phyloP scores from a whole-genome alignment of 148 eudicot species.

The Amaranthus hypochondriacus region DNA sequence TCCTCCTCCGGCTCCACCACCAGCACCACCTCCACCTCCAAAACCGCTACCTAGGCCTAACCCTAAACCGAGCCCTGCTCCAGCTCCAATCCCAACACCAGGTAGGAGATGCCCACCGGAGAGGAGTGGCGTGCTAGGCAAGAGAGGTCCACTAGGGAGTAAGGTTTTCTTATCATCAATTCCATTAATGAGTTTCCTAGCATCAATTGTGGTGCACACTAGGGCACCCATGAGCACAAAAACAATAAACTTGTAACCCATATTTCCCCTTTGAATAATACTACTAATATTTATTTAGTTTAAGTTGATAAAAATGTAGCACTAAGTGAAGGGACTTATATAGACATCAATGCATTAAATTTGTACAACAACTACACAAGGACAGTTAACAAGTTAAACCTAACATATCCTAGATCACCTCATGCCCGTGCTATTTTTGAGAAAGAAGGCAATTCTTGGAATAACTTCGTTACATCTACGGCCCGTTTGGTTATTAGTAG shows the following conservation, averaged over 20 bases:
- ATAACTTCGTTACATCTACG: background rate
- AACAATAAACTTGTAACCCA: slow-evolving; percentile 21
- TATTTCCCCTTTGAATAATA: background rate
- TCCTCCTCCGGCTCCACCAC: slow-evolving; percentile 17
- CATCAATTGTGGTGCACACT: slow-evolving; percentile 23
- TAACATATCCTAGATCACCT: slow-evolving; percentile 6
- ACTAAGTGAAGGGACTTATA: slow-evolving; percentile 18
- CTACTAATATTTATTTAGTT: background rate
- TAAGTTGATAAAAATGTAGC: slow-evolving; percentile 3
- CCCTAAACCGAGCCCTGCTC: slow-evolving; percentile 16
- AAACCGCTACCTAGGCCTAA: slow-evolving; percentile 15
- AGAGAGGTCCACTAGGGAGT: slow-evolving; percentile 12
- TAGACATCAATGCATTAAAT: slow-evolving; percentile 19
- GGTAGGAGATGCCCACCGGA: background rate
- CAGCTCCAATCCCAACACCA: slow-evolving; percentile 19
- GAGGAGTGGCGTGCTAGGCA: background rate
- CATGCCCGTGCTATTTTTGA: slow-evolving; percentile 19
- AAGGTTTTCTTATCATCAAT: slow-evolving; percentile 25
- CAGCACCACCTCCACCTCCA: slow-evolving; percentile 13
- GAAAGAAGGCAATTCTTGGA: no score
- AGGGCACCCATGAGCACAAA: slow-evolving; percentile 30
- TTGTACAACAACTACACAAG: background rate
- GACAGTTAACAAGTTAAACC: slow-evolving; percentile 14
- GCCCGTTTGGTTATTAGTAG: no score
- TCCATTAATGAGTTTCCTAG: slow-evolving; percentile 32